phyloP scores from a whole-genome alignment of 2,329 filamentous ascomycete genomes.

The Apiospora phragmitis region DNA sequence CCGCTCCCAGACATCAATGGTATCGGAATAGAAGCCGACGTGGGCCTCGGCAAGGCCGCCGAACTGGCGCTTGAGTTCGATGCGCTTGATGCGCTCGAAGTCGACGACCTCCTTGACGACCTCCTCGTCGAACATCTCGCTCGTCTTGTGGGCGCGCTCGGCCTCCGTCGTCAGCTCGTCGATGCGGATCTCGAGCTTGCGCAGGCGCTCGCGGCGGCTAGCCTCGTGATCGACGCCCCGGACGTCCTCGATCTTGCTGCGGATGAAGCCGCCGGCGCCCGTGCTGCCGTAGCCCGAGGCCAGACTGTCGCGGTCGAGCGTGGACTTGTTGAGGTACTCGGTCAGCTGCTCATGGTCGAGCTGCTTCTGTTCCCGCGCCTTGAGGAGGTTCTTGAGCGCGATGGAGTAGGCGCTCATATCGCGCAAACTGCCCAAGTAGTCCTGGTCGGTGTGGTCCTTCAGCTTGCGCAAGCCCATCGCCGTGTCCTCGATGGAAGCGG shows the following conservation, averaged over 20 bases:
- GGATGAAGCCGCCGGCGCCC: constrained; percentile 83
- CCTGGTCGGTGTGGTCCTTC: constrained; percentile 89
- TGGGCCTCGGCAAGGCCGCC: constrained; percentile 82
- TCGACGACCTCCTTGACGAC: constrained; percentile 90
- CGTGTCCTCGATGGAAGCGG: constrained; percentile 81
- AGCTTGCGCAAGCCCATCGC: constrained; percentile 76
- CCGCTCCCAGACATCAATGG: constrained; percentile 81
- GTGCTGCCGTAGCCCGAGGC: constrained; percentile 54
- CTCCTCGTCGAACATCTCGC: constrained; percentile 93
- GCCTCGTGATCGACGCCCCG: constrained; percentile 96
- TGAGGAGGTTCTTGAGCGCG: constrained; percentile 85
- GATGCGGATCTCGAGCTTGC: constrained; percentile 90
- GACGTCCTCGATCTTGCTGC: constrained; percentile 94
- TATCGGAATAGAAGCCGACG: constrained; percentile 79
- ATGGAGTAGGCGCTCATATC: constrained; percentile 95
- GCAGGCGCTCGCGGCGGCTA: constrained; percentile 78
- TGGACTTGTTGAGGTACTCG: constrained; percentile 92
- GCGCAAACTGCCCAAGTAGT: constrained; percentile 87
- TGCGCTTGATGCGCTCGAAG: constrained; percentile 94
- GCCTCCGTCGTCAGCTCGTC: constrained; percentile 89
- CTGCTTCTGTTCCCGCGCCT: constrained; percentile 94
- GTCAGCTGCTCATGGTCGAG: constrained; percentile 95
- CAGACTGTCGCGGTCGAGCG: constrained; percentile 80
- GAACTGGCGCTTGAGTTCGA: constrained; percentile 87
- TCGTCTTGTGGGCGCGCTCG: constrained; percentile 81